Evolutionary conservation across 1,139 yeast species (phyloP), one percentile per base, ranked within the genome.

Genomic region (Spencermartinsiella ligniputridi): DNA sequence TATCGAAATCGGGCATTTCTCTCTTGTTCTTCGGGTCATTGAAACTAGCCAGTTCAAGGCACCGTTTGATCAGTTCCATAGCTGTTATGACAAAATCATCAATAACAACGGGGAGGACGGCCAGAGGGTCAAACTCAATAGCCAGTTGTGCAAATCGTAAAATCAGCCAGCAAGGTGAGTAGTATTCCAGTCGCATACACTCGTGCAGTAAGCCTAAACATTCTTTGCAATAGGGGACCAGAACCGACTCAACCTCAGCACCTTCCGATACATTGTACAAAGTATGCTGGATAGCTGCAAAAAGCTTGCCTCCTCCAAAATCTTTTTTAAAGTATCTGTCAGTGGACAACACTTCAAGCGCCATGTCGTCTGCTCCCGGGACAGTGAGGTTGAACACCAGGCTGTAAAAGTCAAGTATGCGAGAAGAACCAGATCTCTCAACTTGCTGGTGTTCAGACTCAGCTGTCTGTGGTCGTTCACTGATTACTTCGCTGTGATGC

Each of bases 41-140:
- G 5, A 5, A 4, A 15, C 32, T 15, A 9, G 15, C 15, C 32
- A 11, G 5, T n/a, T 9, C 15, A 5, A 27, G n/a, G n/a, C 32
- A 34, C 3, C 12, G 12, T 21, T 21, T 36, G 17, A 44, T 35
- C 3, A 47, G 33, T 4, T 20, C 19, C 12, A 41, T 25, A 3
- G 39, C 30, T 13, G 21, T 29, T 18, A 18, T 16, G 5, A 44
- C 33, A 11, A 34, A 35, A 15, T 25, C 17, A 9, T 33, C 38
- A 11, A 37, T 20, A 12, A 36, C 21, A 15, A 36, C 25, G 3
- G 32, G 9, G 12, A 41, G 18, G 8, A 79, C 68, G 0, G 87
- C 87, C 41, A 75, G 72, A 0, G 83, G 79, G 50, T 82, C 69
- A 58, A 78, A 82, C 36, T 64, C 69, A 11, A 81, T 61, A 1